Base-by-base conservation (phyloP, 1,284 basidiomycete species). In the Fomes fomentarius region DNA sequence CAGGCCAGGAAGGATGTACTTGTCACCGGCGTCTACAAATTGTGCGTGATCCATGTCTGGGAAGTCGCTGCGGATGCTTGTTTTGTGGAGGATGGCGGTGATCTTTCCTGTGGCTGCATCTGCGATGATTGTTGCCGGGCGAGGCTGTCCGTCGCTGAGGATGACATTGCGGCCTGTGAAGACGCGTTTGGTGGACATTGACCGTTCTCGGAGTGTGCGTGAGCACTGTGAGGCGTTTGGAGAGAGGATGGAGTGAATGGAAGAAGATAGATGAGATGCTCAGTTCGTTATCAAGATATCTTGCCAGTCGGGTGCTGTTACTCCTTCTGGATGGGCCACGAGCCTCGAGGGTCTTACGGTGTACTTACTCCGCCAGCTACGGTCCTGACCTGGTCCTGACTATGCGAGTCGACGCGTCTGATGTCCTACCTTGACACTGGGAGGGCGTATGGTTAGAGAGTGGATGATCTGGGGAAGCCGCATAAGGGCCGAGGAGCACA, bases 1-100 rank as follows among this genome's bases (percentile, higher is more conserved):
- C 17, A 95, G 78, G 17, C 93, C 94, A 1, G 94, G 94, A 2
- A 97, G 77, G 30, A 97, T 75, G 49, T 84, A 72, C 52, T 77
- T 76, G 54, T 87, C 75, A 12, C 83, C 86, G 4, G 79, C 81
- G 66, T 94, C 88, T 53, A 89, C 68, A 74, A 80, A 84, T 49
- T 78, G 68, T 17, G 71, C 73, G 40, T 75, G 70, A 11, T 67
- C 57, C 31, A 71, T 61, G 52, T 68, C 67, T 30, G 69, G 60
- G 34, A 79, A 75, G 35, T 76, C 71, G 45, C 71, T 60, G 58
- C 66, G 58, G 30, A 67, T 48, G 58, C 67, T 57, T 50, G 70
- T 65, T 58, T 61, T 63, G 60, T 56, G 63, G 26, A 75, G 72
- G 39, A 94, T 74, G 46, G 81, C 74, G 17, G 74, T 70, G 66